A percentile compares a stretch with the other conserved stretches of the same genome.
These are phyloP conservation scores for Bacterosira constricta DNA, from an alignment of 108 stramenopile genomes.

Conservation along the genomic window DNA sequence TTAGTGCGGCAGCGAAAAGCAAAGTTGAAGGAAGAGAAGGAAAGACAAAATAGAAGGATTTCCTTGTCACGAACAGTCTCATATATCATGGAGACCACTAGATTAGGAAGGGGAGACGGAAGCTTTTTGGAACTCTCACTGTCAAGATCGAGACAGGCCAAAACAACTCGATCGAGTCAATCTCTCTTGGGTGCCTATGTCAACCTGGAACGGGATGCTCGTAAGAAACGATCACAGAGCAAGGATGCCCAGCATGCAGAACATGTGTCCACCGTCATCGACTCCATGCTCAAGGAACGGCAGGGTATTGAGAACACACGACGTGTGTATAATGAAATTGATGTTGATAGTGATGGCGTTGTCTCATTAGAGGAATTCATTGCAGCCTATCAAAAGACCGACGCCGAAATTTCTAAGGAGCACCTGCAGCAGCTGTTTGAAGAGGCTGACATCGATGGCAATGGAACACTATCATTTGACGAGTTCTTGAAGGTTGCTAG, in stretches of 20 bases:
- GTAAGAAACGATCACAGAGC: slow-evolving; percentile 26
- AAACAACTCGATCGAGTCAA: slow-evolving; percentile 32
- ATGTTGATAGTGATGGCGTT: slow-evolving; percentile 33
- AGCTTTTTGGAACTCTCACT: slow-evolving; percentile 48
- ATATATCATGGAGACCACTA: slow-evolving; percentile 13
- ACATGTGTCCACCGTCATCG: too few species aligned
- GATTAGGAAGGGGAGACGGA: slow-evolving; percentile 11
- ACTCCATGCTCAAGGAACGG: slow-evolving; percentile 40
- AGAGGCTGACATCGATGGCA: slow-evolving; percentile 50
- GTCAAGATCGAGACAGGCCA: slow-evolving; percentile 45
- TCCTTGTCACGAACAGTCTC: slow-evolving; percentile 24
- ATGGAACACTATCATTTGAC: slow-evolving; percentile 48
- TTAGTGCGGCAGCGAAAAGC: slow-evolving; percentile 33
- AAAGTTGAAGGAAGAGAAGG: background rate
- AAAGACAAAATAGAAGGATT: background rate
- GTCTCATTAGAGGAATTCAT: slow-evolving; percentile 43
- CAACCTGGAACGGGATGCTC: slow-evolving; percentile 58
- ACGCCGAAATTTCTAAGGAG: slow-evolving; percentile 20
- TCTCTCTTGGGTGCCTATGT: slow-evolving; percentile 66
- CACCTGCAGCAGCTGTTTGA: slow-evolving; percentile 40
- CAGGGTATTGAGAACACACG: slow-evolving; percentile 50
- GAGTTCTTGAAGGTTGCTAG: slow-evolving; percentile 44
- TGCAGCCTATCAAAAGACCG: slow-evolving; percentile 45
- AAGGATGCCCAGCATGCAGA: slow-evolving; percentile 1
- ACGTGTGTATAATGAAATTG: slow-evolving; percentile 45